These are phyloP conservation scores for Alternaria alternata DNA, from an alignment of 2,329 filamentous ascomycete genomes.

Conservation along the genomic window DNA sequence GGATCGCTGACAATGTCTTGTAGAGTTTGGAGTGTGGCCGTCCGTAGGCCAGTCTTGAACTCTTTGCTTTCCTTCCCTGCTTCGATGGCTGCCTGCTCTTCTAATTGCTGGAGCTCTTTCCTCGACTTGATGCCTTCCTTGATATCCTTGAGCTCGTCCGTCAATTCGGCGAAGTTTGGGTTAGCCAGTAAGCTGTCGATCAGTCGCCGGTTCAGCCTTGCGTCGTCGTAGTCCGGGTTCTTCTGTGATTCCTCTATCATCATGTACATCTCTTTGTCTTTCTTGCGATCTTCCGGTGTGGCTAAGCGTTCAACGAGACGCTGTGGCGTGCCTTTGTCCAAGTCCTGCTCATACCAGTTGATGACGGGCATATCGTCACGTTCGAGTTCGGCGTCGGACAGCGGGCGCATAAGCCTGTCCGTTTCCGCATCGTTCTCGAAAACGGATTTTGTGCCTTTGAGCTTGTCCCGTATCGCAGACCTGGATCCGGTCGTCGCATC, in stretches of 20 bases:
- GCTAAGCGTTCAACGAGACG: conserved; percentile 34
- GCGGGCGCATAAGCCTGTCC: conserved; percentile 20
- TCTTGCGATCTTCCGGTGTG: conserved; percentile 35
- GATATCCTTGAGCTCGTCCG: conserved; percentile 37
- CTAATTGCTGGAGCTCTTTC: conserved; percentile 23
- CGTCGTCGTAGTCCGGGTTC: conserved; percentile 42
- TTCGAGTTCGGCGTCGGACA: conserved; percentile 32
- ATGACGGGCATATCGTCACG: conserved; percentile 32
- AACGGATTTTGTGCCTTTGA: conserved; percentile 9
- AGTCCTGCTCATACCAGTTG: conserved; percentile 43
- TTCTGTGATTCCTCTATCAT: conserved; percentile 36
- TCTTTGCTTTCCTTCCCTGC: conserved; percentile 26
- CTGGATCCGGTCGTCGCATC: conserved; percentile 8
- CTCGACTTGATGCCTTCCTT: conserved; percentile 33
- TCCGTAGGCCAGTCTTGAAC: conserved; percentile 24
- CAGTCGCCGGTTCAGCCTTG: conserved; percentile 34
- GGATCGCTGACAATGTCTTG: conserved; percentile 43
- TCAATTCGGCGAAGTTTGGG: conserved; percentile 41
- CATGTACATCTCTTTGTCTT: conserved; percentile 28
- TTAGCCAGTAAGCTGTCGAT: conserved; percentile 41
- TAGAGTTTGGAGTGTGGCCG: conserved; percentile 30
- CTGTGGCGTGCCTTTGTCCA: conserved; percentile 31
- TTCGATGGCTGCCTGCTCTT: conserved; percentile 20
- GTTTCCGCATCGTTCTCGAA: conserved; percentile 14
- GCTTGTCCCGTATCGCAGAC: conserved; percentile 2